Evolutionary conservation across 805 yeast genomes (phyloP), one percentile per base, ranked within the genome.

Genomic region (Ogataea paraovalis): DNA sequence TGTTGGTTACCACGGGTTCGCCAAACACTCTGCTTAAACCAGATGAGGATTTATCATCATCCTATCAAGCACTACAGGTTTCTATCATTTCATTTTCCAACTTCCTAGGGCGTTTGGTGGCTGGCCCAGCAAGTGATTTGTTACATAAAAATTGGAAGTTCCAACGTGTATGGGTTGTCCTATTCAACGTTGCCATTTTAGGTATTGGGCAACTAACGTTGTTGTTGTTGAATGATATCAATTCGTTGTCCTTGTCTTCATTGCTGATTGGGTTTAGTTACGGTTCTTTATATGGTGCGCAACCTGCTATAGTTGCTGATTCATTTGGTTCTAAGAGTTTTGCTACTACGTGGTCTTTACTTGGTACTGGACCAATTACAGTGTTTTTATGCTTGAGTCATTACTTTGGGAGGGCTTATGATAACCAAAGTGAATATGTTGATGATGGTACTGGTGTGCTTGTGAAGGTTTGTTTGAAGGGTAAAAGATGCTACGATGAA

Each of bases 291-390:
- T 85, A 82, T 66, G 92, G 92, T 0, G 78, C 84, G 0, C 82
- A 82, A 60, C 95, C 95, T 3, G 85, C 91, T 1, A 73, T 84
- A 2, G 73, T 85, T 25, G 90, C 90, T 0, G 95, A 86, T 52
- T 68, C 72, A 13, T 85, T 84, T 66, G 91, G 91, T 2, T 75
- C 87, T 0, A 71, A 67, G 6, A 75, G 80, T 0, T 86, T 84
- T 61, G 80, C 89, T 20, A 83, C 91, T 0, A 73, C 83, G 1
- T 86, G 94, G 92, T 89, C 92, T 0, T 66, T 85, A 37, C 65
- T 80, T 14, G 83, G 90, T 21, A 81, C 89, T 0, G 91, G 91
- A 7, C 88, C 89, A 1, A 65, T 84, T 19, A 40, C 79, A 3
- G 68, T 78, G 0, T 74, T 85, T 37, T 79, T 77, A 55, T 43